Percentiles rank a stretch among this genome's conserved stretches.
Evolutionary conservation across 305 asterid species (phyloP).

Genomic region (Solanum hybrid): DNA sequence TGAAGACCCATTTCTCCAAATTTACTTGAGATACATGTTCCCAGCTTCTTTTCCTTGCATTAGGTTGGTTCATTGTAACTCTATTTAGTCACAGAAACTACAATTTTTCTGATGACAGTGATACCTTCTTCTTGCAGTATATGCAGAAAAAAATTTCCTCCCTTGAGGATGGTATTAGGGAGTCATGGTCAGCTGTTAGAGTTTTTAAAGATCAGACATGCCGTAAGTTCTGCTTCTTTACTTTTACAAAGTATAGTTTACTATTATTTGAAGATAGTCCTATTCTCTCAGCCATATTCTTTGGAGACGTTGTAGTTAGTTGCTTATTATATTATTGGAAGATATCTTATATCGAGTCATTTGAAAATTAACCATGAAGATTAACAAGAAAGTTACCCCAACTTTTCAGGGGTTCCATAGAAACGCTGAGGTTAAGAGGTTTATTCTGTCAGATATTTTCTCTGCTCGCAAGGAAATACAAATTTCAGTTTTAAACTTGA

Average conservation of each 20-base stretch:
- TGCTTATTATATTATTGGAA: background rate
- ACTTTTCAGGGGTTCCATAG: background rate
- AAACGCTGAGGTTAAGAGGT: background rate
- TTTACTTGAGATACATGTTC: background rate
- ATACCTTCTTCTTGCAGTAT: constrained; percentile 45
- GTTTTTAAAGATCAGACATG: constrained; percentile 23
- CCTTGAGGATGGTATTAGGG: constrained; percentile 77
- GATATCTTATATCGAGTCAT: background rate
- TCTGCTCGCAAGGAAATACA: background rate
- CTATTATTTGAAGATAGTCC: background rate
- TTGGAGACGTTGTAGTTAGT: background rate
- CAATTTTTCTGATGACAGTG: background rate
- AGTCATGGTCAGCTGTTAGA: constrained; percentile 56
- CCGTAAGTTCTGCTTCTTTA: constrained; percentile 39
- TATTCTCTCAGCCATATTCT: background rate
- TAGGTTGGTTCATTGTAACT: constrained; percentile 6
- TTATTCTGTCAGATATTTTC: background rate
- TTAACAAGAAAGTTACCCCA: background rate
- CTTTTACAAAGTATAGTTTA: background rate
- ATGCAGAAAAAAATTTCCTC: constrained; percentile 58
- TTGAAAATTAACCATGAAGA: background rate
- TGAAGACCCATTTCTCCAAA: background rate
- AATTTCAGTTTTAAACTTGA: background rate
- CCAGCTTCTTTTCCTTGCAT: constrained; percentile 1
- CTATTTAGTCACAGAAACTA: background rate